Conservation (phyloP, 352 stramenopile genomes). For the Globisporangium takayamanum region DNA sequence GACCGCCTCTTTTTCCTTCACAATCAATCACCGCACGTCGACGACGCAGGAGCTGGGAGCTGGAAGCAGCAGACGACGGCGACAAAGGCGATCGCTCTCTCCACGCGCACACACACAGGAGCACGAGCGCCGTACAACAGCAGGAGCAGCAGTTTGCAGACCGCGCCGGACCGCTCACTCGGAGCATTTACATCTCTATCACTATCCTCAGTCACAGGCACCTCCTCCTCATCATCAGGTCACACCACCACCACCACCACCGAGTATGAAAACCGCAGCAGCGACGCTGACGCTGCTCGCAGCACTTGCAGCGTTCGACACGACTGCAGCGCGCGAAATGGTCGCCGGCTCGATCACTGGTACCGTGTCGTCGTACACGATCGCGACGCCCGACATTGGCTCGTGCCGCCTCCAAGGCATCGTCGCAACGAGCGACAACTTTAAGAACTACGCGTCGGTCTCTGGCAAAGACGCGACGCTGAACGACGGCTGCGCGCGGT, state of each 20-base stretch:
- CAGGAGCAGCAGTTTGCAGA: too few relatives aligned
- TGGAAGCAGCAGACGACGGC: too few relatives aligned
- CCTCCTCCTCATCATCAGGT: too few relatives aligned
- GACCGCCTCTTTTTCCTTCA: too few relatives aligned
- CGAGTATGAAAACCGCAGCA: background rate
- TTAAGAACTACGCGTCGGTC: slow-evolving; percentile 76
- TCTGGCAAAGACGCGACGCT: slow-evolving; percentile 45
- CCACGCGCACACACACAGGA: too few relatives aligned
- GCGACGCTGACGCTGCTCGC: slow-evolving; percentile 6
- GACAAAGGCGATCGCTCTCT: too few relatives aligned
- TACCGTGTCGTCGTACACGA: slow-evolving; percentile 43
- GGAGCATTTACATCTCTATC: too few relatives aligned
- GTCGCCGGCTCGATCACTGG: slow-evolving; percentile 7
- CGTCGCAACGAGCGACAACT: slow-evolving; percentile 46
- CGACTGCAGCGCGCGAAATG: slow-evolving; percentile 6
- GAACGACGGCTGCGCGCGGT: slow-evolving; percentile 61
- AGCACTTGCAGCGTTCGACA: background rate
- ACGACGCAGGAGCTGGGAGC: too few relatives aligned
- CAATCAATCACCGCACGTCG: too few relatives aligned
- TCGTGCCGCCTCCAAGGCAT: slow-evolving; percentile 71
- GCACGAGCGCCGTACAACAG: too few relatives aligned
- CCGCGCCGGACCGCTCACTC: too few relatives aligned
- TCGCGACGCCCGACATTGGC: slow-evolving; percentile 52
- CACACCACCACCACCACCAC: background rate
- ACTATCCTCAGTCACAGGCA: too few relatives aligned